Evolutionary conservation across 306 rosid genomes (phyloP), one percentile per base, ranked within the genome.

Genomic region (Cyamopsis tetragonoloba): DNA sequence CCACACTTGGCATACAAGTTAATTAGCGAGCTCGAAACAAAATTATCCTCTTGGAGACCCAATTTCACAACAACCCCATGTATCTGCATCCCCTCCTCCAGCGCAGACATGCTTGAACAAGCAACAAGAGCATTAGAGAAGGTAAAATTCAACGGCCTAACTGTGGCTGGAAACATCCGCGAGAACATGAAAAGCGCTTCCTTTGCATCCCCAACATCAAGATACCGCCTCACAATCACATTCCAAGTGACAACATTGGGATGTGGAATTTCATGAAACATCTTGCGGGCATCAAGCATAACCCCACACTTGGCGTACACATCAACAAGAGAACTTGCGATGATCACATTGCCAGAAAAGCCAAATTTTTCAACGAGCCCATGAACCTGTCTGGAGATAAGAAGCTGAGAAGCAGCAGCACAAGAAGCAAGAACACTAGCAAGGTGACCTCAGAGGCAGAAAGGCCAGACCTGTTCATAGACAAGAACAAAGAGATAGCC

Each of bases 161-260:
- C 70, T 0, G 46, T 17, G 0, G 57, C 50, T 1, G 61, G 61
- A n/a, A 83, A 70, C 91, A 87, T 89, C 70, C 49, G 46, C 3
- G 78, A 75, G 70, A 89, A 87, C 87, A 87, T 75, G 5, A 46
- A 49, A 34, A 89, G 37, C 0, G 87, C 89, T 56, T 79, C 81
- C 67, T 59, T 71, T 1, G 68, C 87, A 63, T 89, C 80, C 39
- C 71, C 89, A 34, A 70, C 67, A 70, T 87, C 96, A 27, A 85
- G 87, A 77, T 83, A 85, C 71, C 87, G 73, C 72, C 93, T 79
- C 58, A 89, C 93, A 26, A 87, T 75, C 55, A 89, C 88, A 85
- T 89, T 89, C 91, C 93, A 89, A 18, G 91, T 81, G 63, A 89
- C 78, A 17, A 71, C 87, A 89, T 76, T 89, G 3, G 82, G 91